A percentile compares a stretch with the other conserved stretches of the same genome.
Evolutionary conservation across 805 yeast species (phyloP).

Genomic region (Candida chauliodis): DNA sequence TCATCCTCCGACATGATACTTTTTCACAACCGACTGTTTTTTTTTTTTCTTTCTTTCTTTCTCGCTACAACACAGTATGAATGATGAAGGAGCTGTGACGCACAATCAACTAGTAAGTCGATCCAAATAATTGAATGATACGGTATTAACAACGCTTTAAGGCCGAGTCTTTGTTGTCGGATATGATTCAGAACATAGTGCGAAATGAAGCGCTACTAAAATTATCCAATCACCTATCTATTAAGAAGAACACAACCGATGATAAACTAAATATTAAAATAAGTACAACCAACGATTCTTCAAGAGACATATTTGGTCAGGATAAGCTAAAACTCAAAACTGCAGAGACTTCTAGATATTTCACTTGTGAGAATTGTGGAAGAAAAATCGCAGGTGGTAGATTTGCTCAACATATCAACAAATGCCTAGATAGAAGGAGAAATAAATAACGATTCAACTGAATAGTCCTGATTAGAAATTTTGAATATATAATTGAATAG

Average conservation of each 20-base stretch:
- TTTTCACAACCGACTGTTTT: neutral
- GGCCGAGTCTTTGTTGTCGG: constrained; percentile 38
- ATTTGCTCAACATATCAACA: constrained; percentile 89
- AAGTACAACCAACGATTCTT: constrained; percentile 12
- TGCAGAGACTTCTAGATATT: constrained; percentile 54
- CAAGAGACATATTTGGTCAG: constrained; percentile 47
- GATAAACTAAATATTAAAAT: constrained; percentile 5
- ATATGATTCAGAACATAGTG: constrained; percentile 29
- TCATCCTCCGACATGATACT: constrained; percentile 4
- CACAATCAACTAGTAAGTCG: constrained; percentile 4
- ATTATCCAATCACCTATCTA: constrained; percentile 20
- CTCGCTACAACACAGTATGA: neutral
- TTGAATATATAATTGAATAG: too few relatives aligned
- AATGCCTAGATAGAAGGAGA: constrained; percentile 76
- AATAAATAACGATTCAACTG: constrained; percentile 14
- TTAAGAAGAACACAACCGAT: constrained; percentile 15
- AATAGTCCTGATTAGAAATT: too few relatives aligned
- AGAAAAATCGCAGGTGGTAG: constrained; percentile 87
- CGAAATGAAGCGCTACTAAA: constrained; percentile 27
- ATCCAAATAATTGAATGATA: too few relatives aligned
- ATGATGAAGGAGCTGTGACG: neutral
- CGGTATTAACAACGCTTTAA: too few relatives aligned
- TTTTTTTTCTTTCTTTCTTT: neutral
- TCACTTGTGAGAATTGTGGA: constrained; percentile 76
- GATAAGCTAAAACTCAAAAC: constrained; percentile 42